Base-by-base conservation (phyloP, 2,329 filamentous ascomycete genomes). In the Fusarium continuum region DNA sequence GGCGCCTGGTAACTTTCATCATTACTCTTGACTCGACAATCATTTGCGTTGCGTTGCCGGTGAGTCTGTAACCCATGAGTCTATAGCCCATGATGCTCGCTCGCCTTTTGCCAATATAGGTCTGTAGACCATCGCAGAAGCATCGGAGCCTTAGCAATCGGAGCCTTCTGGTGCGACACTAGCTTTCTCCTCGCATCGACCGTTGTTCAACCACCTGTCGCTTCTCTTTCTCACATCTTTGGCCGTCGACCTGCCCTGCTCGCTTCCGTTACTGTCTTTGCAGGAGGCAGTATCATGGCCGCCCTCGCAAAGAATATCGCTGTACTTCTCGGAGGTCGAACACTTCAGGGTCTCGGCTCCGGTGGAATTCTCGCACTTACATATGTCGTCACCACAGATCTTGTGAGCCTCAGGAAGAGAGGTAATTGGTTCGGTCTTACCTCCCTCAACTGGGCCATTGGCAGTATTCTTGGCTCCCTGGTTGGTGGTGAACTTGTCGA, bases 401-500 rank as follows among this genome's bases (percentile, higher is more conserved):
- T 83, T 11, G 79, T 82, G 20, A 78, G 78, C 6, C 73, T 83
- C 8, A 66, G 77, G 38, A 73, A 76, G 55, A 72, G 79, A 61
- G 78, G 79, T 36, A 75, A 77, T 61, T 80, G 76, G 73, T 76
- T 74, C 53, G 77, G 65, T 47, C 69, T 70, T 53, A 70, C 75
- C 48, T 78, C 72, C 2, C 71, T 75, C 20, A 80, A 82, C 72
- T 87, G 83, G 85, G 78, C 82, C 2, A 61, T 88, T 9, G 85
- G 85, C 1, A 85, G 85, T 82, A 67, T 69, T 26, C 48, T 70
- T 19, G 67, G 67, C 2, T 63, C 68, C 7, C 62, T 84, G 20
- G 75, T 83, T 29, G 82, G 86, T 6, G 85, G 84, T 16, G 83
- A 79, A 3, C 84, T 87, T 55, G 78, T 83, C 4, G 77, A 85